phyloP scores from a whole-genome alignment of 1,284 basidiomycete genomes.

The Heimioporus punctisporus region DNA sequence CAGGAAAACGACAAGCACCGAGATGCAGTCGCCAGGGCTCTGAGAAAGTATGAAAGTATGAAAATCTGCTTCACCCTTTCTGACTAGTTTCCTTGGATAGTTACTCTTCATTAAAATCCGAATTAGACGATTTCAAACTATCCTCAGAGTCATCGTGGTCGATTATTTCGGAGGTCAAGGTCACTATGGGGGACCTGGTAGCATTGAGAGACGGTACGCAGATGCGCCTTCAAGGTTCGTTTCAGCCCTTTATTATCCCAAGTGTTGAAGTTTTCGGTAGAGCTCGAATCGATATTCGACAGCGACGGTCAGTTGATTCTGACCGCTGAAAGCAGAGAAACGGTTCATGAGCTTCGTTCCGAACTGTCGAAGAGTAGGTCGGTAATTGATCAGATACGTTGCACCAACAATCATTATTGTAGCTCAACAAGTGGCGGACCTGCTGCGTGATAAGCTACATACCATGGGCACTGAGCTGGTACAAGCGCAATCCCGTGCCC shows the following conservation, averaged over 20 bases:
- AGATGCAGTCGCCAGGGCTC: conserved; percentile 19
- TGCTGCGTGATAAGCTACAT: conserved; percentile 53
- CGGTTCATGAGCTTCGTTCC: conserved; percentile 41
- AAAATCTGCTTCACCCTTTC: not conserved
- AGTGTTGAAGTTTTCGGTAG: conserved; percentile 12
- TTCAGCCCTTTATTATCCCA: not conserved
- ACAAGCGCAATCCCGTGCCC: conserved; percentile 40
- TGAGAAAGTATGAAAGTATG: conserved; percentile 18
- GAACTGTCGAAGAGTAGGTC: conserved; percentile 34
- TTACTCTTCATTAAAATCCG: conserved; percentile 23
- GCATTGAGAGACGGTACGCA: conserved; percentile 20
- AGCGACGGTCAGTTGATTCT: conserved; percentile 27
- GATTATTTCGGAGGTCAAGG: conserved; percentile 23
- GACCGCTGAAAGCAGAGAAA: conserved; percentile 32
- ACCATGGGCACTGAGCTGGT: conserved; percentile 44
- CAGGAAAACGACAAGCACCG: conserved; percentile 14
- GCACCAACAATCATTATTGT: conserved; percentile 7
- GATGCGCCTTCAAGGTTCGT: conserved; percentile 25
- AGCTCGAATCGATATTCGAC: conserved; percentile 36
- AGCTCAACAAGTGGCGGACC: conserved; percentile 55
- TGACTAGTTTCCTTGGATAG: conserved; percentile 10
- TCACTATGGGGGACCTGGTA: conserved; percentile 17
- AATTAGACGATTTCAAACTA: conserved; percentile 23
- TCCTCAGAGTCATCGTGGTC: conserved; percentile 11
- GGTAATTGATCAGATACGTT: conserved; percentile 31